A percentile compares a stretch with the other conserved stretches of the same genome.
Evolutionary conservation across 169 alveolate species (phyloP).

Genomic region (Plasmodium adleri): DNA sequence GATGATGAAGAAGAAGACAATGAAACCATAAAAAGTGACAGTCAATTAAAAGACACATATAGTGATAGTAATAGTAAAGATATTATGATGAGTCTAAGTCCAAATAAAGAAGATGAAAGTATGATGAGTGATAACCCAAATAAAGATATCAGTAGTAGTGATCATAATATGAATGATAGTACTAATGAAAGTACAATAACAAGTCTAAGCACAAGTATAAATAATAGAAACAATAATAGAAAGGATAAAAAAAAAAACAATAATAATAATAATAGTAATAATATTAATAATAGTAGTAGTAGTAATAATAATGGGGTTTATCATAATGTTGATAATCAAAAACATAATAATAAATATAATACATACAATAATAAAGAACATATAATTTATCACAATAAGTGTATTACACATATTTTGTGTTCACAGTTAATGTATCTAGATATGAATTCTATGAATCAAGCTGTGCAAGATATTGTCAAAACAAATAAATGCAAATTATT

Average conservation of each 20-base stretch:
- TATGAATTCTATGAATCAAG: constrained; percentile 20
- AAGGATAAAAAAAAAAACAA: background rate
- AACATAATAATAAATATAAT: background rate
- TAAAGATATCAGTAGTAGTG: too few relatives aligned
- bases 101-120: too few relatives aligned
- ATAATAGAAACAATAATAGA: background rate
- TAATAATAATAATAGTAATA: background rate
- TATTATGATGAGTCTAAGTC: too few relatives aligned
- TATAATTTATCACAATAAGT: constrained; percentile 35
- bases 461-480: constrained; percentile 15
- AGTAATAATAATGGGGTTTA: background rate
- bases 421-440: constrained; percentile 24
- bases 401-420: constrained; percentile 56
- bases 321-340: too few relatives aligned
- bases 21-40: too few relatives aligned
- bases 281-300: background rate
- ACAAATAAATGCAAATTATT: constrained; percentile 12
- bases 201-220: background rate
- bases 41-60: too few relatives aligned
- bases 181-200: background rate
- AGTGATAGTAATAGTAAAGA: too few relatives aligned
- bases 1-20: too few relatives aligned
- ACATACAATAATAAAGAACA: constrained; percentile 12
- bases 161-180: background rate
- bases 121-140: too few relatives aligned